Evolutionary conservation across 1,139 yeast genomes (phyloP).

Genomic region (Kodamaea fungicola): DNA sequence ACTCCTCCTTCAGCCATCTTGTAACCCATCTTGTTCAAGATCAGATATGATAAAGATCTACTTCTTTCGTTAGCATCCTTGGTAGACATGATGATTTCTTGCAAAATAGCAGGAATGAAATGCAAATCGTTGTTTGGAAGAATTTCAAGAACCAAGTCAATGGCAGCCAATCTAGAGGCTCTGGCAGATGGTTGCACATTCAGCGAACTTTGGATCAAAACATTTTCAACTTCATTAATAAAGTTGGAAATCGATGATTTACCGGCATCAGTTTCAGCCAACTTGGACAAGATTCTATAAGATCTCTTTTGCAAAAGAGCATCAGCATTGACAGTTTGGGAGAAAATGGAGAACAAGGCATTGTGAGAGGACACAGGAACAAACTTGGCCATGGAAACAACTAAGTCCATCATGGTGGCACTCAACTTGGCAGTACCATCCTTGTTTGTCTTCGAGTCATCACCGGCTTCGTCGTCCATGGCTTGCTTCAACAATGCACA

Average conservation of each 20-base stretch:
- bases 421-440: constrained; percentile 48
- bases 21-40: constrained; percentile 77
- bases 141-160: constrained; percentile 55
- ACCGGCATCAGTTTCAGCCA: constrained; percentile 71
- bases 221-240: constrained; percentile 56
- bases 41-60: constrained; percentile 73
- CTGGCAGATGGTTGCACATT: constrained; percentile 71
- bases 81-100: constrained; percentile 89
- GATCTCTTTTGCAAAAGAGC: constrained; percentile 85
- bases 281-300: constrained; percentile 70
- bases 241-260: constrained; percentile 47
- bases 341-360: constrained; percentile 76
- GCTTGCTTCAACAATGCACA: constrained; percentile 74
- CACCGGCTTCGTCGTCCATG: constrained; percentile 57
- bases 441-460: constrained; percentile 13
- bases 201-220: constrained; percentile 57
- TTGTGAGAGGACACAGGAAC: constrained; percentile 69
- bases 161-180: constrained; percentile 72
- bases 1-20: constrained; percentile 72
- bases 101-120: constrained; percentile 76
- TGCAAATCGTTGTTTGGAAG: constrained; percentile 62
- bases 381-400: constrained; percentile 82
- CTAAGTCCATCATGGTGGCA: constrained; percentile 85
- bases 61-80: constrained; percentile 92
- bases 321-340: constrained; percentile 60